A percentile compares a stretch with the other conserved stretches of the same genome.
phyloP scores from a whole-genome alignment of 1,139 yeast species.

The Starmera stellimalicola region DNA sequence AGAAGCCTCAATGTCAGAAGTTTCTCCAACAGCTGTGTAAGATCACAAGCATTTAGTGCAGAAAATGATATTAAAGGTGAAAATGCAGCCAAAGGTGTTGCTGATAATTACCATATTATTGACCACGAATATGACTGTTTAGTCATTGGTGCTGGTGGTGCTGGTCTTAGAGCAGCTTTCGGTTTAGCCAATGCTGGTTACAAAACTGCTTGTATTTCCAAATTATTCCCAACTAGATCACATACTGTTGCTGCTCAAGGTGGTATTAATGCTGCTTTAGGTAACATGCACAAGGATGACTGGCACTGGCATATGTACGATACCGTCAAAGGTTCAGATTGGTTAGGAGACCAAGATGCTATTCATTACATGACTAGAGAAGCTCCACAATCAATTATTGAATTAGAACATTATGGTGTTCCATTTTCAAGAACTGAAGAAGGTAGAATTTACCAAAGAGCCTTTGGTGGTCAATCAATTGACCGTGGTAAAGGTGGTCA shows the following conservation, averaged over 20 bases:
- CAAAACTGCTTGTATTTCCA: constrained; percentile 96
- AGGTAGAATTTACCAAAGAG: constrained; percentile 97
- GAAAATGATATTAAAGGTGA: constrained; percentile 22
- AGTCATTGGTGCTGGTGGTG: constrained; percentile 99
- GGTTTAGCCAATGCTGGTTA: constrained; percentile 96
- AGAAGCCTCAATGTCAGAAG: constrained; percentile 4
- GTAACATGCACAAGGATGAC: constrained; percentile 93
- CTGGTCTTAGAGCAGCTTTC: constrained; percentile 97
- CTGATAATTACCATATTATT: constrained; percentile 79
- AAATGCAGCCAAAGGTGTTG: constrained; percentile 40
- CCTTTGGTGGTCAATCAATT: constrained; percentile 96
- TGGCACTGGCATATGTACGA: constrained; percentile 99
- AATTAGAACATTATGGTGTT: constrained; percentile 95
- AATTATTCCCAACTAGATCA: constrained; percentile 95
- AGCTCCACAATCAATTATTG: constrained; percentile 93
- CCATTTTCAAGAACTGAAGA: constrained; percentile 97
- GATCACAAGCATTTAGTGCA: constrained; percentile 18
- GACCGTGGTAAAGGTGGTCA: constrained; percentile 98
- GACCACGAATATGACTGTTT: constrained; percentile 98
- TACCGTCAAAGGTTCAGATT: constrained; percentile 98
- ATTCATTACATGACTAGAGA: constrained; percentile 98
- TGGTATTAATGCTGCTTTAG: constrained; percentile 97
- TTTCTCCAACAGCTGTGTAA: constrained; percentile 15
- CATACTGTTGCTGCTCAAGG: constrained; percentile 99
- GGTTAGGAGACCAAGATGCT: constrained; percentile 99